Evolutionary conservation across 192 early-diverging fungal genomes (phyloP).

Genomic region (Glomus cerebriforme): DNA sequence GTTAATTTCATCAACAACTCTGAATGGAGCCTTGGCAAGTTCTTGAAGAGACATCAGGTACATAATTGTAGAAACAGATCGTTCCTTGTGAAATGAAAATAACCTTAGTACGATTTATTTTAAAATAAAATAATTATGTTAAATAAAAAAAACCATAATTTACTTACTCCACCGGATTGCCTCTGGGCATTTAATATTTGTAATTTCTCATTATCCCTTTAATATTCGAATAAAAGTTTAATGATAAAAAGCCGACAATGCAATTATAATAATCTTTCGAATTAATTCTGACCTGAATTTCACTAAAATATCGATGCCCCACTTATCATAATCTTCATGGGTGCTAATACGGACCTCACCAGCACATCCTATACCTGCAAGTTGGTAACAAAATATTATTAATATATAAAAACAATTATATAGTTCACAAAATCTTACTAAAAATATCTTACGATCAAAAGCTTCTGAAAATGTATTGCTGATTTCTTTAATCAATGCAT

Average conservation of each 20-base stretch:
- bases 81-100: conserved; percentile 57
- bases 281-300: conserved; percentile 73
- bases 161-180: conserved; percentile 88
- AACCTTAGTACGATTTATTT: not conserved
- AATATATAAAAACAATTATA: not conserved
- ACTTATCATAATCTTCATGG: conserved; percentile 85
- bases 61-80: conserved; percentile 93
- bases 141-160: not conserved
- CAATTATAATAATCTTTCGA: not conserved
- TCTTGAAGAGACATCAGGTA: conserved; percentile 94
- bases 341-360: conserved; percentile 69
- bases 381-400: not conserved
- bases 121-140: not conserved
- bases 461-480: conserved; percentile 67
- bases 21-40: conserved; percentile 87
- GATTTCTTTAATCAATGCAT: conserved; percentile 61
- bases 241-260: not conserved
- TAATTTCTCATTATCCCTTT: conserved; percentile 72
- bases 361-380: conserved; percentile 71
- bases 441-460: conserved; percentile 59
- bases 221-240: conserved; percentile 29
- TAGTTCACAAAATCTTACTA: not conserved
- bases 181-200: conserved; percentile 84
- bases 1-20: conserved; percentile 99
- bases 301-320: conserved; percentile 94